Conservation (phyloP, 2,329 filamentous ascomycete species). For the Lasiodiplodia hormozganensis region DNA sequence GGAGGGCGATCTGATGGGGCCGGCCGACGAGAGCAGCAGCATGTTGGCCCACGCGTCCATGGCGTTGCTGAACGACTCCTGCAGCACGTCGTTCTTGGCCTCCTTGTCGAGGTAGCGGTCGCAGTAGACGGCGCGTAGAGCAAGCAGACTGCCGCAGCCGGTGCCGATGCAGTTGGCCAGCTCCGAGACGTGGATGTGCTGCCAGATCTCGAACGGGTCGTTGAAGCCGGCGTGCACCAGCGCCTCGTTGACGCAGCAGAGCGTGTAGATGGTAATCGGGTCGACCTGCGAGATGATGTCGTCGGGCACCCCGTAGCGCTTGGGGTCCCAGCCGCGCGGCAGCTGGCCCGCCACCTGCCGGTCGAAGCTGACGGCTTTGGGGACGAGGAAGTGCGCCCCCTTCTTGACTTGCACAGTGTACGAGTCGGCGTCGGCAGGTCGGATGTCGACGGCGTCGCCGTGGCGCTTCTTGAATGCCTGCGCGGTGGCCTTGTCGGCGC, state of each 20-base stretch:
- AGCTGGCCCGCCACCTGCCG: slow-evolving; percentile 44
- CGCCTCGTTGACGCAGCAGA: slow-evolving; percentile 44
- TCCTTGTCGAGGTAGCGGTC: slow-evolving; percentile 41
- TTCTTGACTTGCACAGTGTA: slow-evolving; percentile 37
- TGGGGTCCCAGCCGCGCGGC: slow-evolving; percentile 45
- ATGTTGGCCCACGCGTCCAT: slow-evolving; percentile 51
- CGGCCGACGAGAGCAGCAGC: slow-evolving; percentile 47
- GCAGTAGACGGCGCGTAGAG: slow-evolving; percentile 40
- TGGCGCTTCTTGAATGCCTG: slow-evolving; percentile 41
- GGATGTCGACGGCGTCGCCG: slow-evolving; percentile 41
- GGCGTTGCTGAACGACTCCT: slow-evolving; percentile 48
- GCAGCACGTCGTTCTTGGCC: slow-evolving; percentile 45
- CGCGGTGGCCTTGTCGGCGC: slow-evolving; percentile 39
- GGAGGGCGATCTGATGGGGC: slow-evolving; percentile 46
- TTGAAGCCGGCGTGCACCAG: slow-evolving; percentile 45
- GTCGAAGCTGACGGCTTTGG: slow-evolving; percentile 39
- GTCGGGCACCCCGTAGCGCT: slow-evolving; percentile 45
- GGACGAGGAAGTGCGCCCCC: slow-evolving; percentile 43
- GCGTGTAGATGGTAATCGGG: slow-evolving; percentile 43
- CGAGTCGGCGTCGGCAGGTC: background rate
- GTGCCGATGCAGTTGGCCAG: slow-evolving; percentile 46
- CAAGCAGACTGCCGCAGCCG: slow-evolving; percentile 39
- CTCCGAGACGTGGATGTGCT: slow-evolving; percentile 47
- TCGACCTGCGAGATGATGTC: slow-evolving; percentile 48
- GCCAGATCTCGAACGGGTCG: slow-evolving; percentile 41